Conservation (phyloP, 1,284 basidiomycete species). For the Gymnopus androsaceus region DNA sequence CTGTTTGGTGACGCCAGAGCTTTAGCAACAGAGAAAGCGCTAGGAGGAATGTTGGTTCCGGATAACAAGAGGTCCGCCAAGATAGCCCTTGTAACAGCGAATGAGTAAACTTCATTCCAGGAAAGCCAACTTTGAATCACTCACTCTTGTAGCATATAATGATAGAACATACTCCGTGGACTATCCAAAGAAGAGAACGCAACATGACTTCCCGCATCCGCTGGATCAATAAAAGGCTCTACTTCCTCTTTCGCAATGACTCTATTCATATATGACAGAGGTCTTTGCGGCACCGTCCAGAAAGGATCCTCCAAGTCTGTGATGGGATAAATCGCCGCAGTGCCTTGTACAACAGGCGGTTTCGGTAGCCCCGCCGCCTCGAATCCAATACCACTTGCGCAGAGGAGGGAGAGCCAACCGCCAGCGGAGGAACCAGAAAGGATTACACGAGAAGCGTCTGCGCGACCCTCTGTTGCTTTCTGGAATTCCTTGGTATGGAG, state of each 20-base stretch:
- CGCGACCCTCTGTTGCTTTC: constrained; percentile 26
- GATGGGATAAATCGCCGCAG: constrained; percentile 39
- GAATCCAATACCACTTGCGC: constrained; percentile 37
- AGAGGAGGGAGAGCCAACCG: constrained; percentile 36
- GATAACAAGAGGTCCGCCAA: constrained; percentile 33
- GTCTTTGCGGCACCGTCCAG: constrained; percentile 37
- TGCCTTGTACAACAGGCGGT: constrained; percentile 31
- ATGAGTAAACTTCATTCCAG: background rate
- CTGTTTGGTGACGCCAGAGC: constrained; percentile 18
- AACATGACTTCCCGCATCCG: constrained; percentile 24
- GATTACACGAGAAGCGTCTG: constrained; percentile 34
- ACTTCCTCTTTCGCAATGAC: constrained; percentile 32
- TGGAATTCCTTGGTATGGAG: constrained; percentile 30
- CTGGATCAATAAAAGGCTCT: constrained; percentile 32
- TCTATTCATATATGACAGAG: constrained; percentile 33
- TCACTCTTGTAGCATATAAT: constrained; percentile 42
- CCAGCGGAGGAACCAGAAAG: constrained; percentile 40
- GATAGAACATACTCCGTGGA: constrained; percentile 34
- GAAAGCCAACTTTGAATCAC: constrained; percentile 14
- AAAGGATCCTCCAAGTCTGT: constrained; percentile 36
- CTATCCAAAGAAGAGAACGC: constrained; percentile 28
- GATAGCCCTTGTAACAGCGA: constrained; percentile 25
- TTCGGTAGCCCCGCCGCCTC: constrained; percentile 30
- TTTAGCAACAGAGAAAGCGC: constrained; percentile 31
- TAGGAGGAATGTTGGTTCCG: constrained; percentile 31